These are phyloP conservation scores for Trametes sp. DNA, from an alignment of 1,284 basidiomycete genomes.

Conservation along the genomic window DNA sequence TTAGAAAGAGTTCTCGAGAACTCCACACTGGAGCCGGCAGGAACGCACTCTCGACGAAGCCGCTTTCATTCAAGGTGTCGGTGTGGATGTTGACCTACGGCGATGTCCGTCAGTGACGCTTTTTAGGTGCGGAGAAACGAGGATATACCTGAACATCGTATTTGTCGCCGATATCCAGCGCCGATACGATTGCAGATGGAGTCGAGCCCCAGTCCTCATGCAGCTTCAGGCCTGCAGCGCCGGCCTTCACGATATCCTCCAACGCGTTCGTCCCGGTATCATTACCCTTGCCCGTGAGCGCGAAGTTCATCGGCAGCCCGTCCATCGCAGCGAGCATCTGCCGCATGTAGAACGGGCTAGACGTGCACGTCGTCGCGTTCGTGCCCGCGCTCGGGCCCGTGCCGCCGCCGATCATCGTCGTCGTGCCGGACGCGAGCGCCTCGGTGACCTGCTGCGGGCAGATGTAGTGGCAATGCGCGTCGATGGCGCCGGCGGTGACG, in stretches of 20 bases:
- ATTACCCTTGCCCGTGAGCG: slow-evolving; percentile 94
- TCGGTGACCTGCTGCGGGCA: slow-evolving; percentile 90
- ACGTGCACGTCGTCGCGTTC: slow-evolving; percentile 95
- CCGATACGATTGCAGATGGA: slow-evolving; percentile 83
- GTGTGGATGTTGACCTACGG: slow-evolving; percentile 93
- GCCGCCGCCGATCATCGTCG: slow-evolving; percentile 91
- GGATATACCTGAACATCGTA: slow-evolving; percentile 89
- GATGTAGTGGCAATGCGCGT: slow-evolving; percentile 94
- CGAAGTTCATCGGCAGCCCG: slow-evolving; percentile 90
- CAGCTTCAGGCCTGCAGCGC: slow-evolving; percentile 92
- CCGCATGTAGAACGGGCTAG: slow-evolving; percentile 86
- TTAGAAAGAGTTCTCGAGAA: not conserved
- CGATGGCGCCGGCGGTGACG: slow-evolving; percentile 92
- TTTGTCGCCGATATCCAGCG: slow-evolving; percentile 86
- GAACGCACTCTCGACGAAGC: slow-evolving; percentile 86
- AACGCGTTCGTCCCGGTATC: slow-evolving; percentile 80
- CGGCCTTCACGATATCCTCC: slow-evolving; percentile 87
- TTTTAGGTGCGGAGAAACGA: not conserved
- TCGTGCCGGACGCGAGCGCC: slow-evolving; percentile 77
- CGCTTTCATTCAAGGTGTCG: slow-evolving; percentile 95
- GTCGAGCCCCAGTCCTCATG: slow-evolving; percentile 99
- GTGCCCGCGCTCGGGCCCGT: slow-evolving; percentile 94
- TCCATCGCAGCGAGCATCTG: slow-evolving; percentile 93
- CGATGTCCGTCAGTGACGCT: not conserved
- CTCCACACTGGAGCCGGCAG: not conserved